These are phyloP conservation scores for Nymphaea colorata DNA, from an alignment of 164 flowering plant species.

Conservation along the genomic window DNA sequence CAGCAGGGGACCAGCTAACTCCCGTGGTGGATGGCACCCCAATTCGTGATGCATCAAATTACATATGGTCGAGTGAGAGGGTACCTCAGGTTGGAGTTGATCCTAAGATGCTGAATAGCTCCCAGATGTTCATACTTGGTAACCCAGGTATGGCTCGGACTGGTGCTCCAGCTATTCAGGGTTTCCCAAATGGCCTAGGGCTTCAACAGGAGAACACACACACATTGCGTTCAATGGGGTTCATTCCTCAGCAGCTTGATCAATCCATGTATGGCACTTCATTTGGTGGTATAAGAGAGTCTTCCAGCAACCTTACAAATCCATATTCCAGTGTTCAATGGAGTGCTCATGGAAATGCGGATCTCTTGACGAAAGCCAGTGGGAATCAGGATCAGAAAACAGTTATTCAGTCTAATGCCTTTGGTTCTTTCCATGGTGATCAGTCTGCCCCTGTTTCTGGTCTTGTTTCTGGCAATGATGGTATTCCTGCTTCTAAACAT, in stretches of 20 bases:
- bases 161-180: conserved; percentile 30
- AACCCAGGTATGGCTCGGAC: conserved; percentile 30
- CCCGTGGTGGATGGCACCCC: conserved; percentile 31
- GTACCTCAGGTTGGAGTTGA: conserved; percentile 12
- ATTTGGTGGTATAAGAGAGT: conserved; percentile 24
- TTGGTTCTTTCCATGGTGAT: conserved; percentile 30
- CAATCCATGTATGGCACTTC: conserved; percentile 58
- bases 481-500: conserved; percentile 22
- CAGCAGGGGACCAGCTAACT: conserved; percentile 28
- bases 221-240: conserved; percentile 26
- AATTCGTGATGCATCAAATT: conserved; percentile 26
- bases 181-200: conserved; percentile 25
- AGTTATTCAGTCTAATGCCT: conserved; percentile 20
- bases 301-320: conserved; percentile 9
- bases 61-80: conserved; percentile 12
- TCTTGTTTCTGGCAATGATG: conserved; percentile 25
- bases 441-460: conserved; percentile 21
- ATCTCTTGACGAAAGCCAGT: conserved; percentile 19
- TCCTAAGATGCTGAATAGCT: conserved; percentile 10
- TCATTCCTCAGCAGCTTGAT: conserved; percentile 38
- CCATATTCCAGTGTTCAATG: conserved; percentile 38
- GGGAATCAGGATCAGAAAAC: conserved; percentile 30
- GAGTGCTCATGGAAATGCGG: conserved; percentile 23
- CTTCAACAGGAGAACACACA: conserved; percentile 37
- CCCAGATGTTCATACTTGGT: conserved; percentile 32